Conservation (phyloP, 1,284 basidiomycete genomes). For the Puccinia polysora region DNA sequence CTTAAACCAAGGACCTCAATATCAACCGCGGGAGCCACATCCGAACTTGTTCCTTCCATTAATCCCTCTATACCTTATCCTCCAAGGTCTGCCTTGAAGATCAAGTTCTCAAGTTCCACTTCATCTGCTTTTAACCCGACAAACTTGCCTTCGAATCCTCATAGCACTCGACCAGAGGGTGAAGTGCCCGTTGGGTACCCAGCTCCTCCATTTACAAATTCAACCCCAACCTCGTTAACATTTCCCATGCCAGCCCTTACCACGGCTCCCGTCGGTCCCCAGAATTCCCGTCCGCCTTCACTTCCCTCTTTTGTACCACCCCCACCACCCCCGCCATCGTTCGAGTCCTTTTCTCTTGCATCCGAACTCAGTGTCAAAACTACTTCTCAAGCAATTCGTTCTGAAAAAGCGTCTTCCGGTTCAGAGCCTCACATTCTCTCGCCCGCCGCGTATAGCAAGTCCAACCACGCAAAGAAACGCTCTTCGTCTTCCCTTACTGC, state of each 20-base stretch:
- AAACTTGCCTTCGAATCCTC: background rate
- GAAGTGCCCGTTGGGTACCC: background rate
- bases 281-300: background rate
- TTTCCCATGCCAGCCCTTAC: constrained; percentile 21
- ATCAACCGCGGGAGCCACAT: background rate
- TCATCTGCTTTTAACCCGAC: constrained; percentile 13
- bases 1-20: constrained; percentile 19
- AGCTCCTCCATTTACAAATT: background rate
- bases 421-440: background rate
- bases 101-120: constrained; percentile 22
- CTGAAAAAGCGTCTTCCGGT: background rate
- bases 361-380: background rate
- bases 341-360: constrained; percentile 22
- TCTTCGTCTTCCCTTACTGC: background rate
- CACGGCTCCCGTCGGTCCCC: background rate
- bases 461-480: background rate
- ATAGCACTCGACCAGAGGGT: background rate
- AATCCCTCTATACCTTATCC: constrained; percentile 13
- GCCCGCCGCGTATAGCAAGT: background rate
- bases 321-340: constrained; percentile 28
- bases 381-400: background rate
- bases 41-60: background rate
- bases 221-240: background rate
- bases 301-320: background rate
- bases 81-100: constrained; percentile 21